Base-by-base conservation (phyloP, 495 filamentous ascomycete species). In the Xylaria acuta region DNA sequence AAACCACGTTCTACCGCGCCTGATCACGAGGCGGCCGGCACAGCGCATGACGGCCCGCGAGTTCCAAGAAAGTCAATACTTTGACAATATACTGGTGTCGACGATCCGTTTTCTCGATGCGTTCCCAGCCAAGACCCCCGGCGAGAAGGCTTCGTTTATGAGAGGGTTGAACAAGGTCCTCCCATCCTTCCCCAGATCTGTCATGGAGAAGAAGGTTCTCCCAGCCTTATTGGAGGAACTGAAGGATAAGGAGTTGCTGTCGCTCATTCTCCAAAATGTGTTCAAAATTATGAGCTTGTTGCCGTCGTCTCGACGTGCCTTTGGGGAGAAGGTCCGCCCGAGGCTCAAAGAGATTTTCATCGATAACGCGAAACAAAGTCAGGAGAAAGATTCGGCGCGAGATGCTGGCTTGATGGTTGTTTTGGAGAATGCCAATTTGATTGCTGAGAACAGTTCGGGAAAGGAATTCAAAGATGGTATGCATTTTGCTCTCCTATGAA, bases 11-110 rank as follows among this genome's bases (percentile, higher is more conserved):
- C 83, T 99, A 25, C 93, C 96, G 2, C 85, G 90, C 51, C 86
- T 98, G 38, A 93, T 98, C 70, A 95, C 96, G 0, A 87, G 97
- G 67, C 86, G 93, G 64, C 93, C 96, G 0, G 93, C 93, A 1
- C 91, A 96, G 75, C 88, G 96, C 38, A 89, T 97, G 84, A 95
- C 89, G 67, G 97, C 95, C 45, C 89, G 90, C 64, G 95, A 97
- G 73, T 98, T 99, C 72, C 95, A 99, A 77, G 90, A 97, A 78
- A 94, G 93, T 71, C 89, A 90, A 72, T 99, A 97, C 78, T 99
- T 99, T 73, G 94, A 98, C 79, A 98, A 98, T 78, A 94, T 97
- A 64, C 86, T 99, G 30, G 92, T 99, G 34, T 96, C 94, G 1
- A 96, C 97, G 0, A 94, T 99, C 65, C 94, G 97, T 32, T 99